Conservation (phyloP, 768 basidiomycete genomes). For the Mrakia gelida region DNA sequence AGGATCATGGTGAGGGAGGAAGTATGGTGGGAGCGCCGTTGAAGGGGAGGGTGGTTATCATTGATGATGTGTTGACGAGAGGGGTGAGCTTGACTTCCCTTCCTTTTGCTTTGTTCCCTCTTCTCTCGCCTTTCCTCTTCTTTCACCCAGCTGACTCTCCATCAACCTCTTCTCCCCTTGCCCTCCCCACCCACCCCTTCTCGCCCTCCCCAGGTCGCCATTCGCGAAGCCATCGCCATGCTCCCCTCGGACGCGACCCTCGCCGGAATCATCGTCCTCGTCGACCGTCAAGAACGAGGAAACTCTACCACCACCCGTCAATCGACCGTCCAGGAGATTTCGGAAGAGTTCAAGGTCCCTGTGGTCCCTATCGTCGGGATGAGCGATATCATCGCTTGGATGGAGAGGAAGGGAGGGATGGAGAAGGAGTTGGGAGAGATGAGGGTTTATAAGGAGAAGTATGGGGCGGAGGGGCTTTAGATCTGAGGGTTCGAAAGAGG, state of each 20-base stretch:
- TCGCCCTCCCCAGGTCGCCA: constrained; percentile 66
- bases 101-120: too few species aligned
- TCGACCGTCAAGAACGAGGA: constrained; percentile 80
- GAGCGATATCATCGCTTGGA: constrained; percentile 77
- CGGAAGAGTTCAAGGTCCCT: constrained; percentile 62
- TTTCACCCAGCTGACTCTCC: neutral
- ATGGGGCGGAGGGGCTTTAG: constrained; percentile 48
- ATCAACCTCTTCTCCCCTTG: neutral
- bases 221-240: constrained; percentile 72
- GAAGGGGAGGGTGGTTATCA: constrained; percentile 72
- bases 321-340: constrained; percentile 79
- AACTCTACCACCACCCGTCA: constrained; percentile 38
- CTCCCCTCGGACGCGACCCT: constrained; percentile 67
- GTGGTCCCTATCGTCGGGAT: constrained; percentile 79
- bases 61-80: constrained; percentile 92
- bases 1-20: constrained; percentile 95
- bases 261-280: constrained; percentile 78
- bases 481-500: neutral
- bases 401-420: constrained; percentile 62
- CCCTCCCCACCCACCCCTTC: neutral
- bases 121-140: too few species aligned
- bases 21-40: constrained; percentile 79
- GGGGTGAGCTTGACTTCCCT: constrained; percentile 35
- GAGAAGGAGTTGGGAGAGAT: constrained; percentile 63
- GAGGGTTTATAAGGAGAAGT: constrained; percentile 70